Evolutionary conservation across 179 eudicot genomes (phyloP), one percentile per base, ranked within the genome.

Genomic region (Beta macrorhiza): DNA sequence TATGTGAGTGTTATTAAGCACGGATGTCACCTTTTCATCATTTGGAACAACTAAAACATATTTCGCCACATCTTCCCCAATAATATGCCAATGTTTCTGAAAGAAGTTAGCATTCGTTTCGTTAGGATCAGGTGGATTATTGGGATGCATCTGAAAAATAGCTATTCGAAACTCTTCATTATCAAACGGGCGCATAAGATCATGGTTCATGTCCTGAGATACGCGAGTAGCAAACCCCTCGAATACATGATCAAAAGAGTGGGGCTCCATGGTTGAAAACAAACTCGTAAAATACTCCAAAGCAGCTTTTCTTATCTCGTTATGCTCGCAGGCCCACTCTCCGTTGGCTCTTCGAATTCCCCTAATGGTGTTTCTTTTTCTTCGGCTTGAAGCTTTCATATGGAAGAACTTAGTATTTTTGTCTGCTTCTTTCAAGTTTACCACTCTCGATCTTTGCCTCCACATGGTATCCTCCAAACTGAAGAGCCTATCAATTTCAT

Each of bases 1-100:
- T 25, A 22, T 4, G 44, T 16, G 25, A 2, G 12, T 25, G 52
- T 47, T 0, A 37, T 62, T 10, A 56, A 5, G 1, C 2, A 3
- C 16, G 0, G 4, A 2, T 20, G 14, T 59, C 20, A 7, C 63
- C 4, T 19, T 3, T 15, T 15, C 7, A 11, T n/a, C 0, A 29
- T 29, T 29, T 29, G 1, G 32, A 29, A 29, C 1, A 29, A 1
- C 32, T 29, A 29, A 29, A 29, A 29, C 32, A 29, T 29, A 29
- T 29, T 29, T 29, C 32, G 32, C 1, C 32, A 29, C 32, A 29
- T 29, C 32, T 29, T 29, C 32, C 32, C 32, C 1, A 29, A 29
- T 47, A 45, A 72, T 47, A 49, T 51, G 75, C 75, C 58, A 72
- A n/a, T 74, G 42, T 55, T 74, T 53, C 13, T 74, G 63, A 25